These are phyloP conservation scores for Heliosperma pusillum DNA, from an alignment of 148 eudicot species.

Conservation along the genomic window DNA sequence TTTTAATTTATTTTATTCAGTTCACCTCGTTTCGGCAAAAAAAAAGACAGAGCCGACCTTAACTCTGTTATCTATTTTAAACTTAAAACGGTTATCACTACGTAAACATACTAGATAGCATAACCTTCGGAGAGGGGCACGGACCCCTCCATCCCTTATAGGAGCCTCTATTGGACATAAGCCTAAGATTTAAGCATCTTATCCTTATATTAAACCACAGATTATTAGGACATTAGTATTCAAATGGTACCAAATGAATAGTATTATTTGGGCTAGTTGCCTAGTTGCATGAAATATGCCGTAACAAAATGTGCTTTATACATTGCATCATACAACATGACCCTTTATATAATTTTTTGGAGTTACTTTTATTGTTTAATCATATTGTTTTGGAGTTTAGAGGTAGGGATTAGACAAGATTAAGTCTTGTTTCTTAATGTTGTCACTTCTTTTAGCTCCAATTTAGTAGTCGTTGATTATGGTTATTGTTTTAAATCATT, in stretches of 20 bases:
- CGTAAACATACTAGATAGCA: no score
- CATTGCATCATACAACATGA: no score
- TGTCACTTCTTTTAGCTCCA: neutral
- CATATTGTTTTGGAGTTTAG: neutral
- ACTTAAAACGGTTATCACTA: no score
- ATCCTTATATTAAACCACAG: neutral
- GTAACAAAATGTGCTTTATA: neutral
- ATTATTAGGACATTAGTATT: neutral
- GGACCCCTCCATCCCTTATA: no score
- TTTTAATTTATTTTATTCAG: no score
- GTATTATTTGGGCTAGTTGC: neutral
- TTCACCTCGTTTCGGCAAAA: no score
- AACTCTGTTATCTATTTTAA: no score
- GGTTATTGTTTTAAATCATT: constrained; percentile 12
- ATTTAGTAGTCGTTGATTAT: neutral
- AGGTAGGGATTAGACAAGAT: constrained; percentile 11
- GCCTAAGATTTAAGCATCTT: neutral
- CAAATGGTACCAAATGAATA: neutral
- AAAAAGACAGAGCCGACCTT: no score
- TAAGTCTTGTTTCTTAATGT: neutral
- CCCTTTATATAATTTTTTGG: neutral
- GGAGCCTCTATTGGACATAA: no score
- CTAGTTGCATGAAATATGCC: neutral
- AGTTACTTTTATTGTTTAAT: neutral
- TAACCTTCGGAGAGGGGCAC: no score